Percentiles rank a stretch among this genome's conserved stretches.
Conservation (phyloP, 352 stramenopile genomes). For the Discostella stelligera region DNA sequence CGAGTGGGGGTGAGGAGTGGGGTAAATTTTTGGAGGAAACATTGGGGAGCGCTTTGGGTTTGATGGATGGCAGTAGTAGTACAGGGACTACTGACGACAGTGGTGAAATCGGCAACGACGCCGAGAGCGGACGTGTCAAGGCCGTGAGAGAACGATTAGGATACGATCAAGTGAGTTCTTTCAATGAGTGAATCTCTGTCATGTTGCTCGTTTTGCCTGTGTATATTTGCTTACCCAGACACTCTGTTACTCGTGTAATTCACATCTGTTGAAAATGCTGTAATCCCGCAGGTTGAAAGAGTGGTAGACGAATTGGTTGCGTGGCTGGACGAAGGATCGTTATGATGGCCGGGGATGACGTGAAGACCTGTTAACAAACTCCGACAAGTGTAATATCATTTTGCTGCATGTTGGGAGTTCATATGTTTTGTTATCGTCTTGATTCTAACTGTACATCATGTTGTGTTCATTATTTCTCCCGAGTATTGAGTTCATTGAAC, state of each 20-base stretch:
- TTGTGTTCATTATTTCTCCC: neutral
- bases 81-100: neutral
- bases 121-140: constrained; percentile 23
- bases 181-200: neutral
- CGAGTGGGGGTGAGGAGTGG: constrained; percentile 46
- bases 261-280: constrained; percentile 1
- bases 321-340: constrained; percentile 73
- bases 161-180: constrained; percentile 42
- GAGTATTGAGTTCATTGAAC: too few relatives aligned
- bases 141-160: constrained; percentile 48
- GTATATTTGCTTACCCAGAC: too few relatives aligned
- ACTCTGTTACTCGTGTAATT: neutral
- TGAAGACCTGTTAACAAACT: neutral
- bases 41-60: constrained; percentile 42
- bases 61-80: constrained; percentile 14
- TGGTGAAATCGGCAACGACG: constrained; percentile 11
- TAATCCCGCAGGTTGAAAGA: constrained; percentile 33
- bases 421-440: neutral
- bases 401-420: neutral
- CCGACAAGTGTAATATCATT: neutral
- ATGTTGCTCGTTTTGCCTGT: neutral
- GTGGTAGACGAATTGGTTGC: constrained; percentile 66
- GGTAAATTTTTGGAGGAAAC: constrained; percentile 22
- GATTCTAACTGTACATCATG: neutral
- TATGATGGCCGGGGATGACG: constrained; percentile 8